These are phyloP conservation scores for Canariomyces notabilis DNA, from an alignment of 2,329 filamentous ascomycete species.

Conservation along the genomic window DNA sequence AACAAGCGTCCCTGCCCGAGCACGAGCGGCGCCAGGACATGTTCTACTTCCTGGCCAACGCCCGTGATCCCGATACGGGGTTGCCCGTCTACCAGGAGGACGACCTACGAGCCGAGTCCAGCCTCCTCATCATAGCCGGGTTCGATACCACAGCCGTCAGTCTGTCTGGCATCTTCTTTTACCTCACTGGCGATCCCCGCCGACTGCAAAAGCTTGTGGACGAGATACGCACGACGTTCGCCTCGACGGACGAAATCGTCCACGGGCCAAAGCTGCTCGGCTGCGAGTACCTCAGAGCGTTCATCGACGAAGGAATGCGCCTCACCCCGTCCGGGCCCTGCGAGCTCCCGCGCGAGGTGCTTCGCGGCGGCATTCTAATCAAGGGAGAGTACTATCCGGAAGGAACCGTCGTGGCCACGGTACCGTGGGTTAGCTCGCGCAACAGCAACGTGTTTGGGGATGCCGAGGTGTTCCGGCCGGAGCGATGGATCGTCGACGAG, in stretches of 20 bases:
- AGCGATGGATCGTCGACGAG: slow-evolving; percentile 25
- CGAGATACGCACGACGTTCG: slow-evolving; percentile 19
- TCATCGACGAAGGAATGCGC: slow-evolving; percentile 27
- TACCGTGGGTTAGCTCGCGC: slow-evolving; percentile 17
- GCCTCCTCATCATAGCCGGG: slow-evolving; percentile 23
- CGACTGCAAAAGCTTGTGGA: slow-evolving; percentile 14
- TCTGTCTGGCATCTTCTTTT: slow-evolving; percentile 22
- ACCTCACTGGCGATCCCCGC: slow-evolving; percentile 13
- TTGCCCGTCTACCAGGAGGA: slow-evolving; percentile 14
- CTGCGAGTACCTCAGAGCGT: slow-evolving; percentile 23
- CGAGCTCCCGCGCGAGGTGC: slow-evolving; percentile 23
- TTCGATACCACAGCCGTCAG: slow-evolving; percentile 22
- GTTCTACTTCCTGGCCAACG: slow-evolving; percentile 23
- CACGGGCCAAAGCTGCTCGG: slow-evolving; percentile 18
- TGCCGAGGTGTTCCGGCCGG: slow-evolving; percentile 14
- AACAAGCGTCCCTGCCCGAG: slow-evolving; percentile 16
- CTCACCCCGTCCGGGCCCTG: slow-evolving; percentile 17
- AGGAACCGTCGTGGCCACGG: slow-evolving; percentile 23
- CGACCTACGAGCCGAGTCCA: slow-evolving; percentile 19
- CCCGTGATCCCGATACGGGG: slow-evolving; percentile 18
- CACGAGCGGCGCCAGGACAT: slow-evolving; percentile 21
- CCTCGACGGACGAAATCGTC: slow-evolving; percentile 17
- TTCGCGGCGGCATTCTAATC: slow-evolving; percentile 19
- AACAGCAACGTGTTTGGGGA: background rate
- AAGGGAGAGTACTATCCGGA: slow-evolving; percentile 21